Percentiles rank a stretch among this genome's conserved stretches.
phyloP scores from a whole-genome alignment of 176 grass and related monocot genomes.

The Guadua angustifolia region DNA sequence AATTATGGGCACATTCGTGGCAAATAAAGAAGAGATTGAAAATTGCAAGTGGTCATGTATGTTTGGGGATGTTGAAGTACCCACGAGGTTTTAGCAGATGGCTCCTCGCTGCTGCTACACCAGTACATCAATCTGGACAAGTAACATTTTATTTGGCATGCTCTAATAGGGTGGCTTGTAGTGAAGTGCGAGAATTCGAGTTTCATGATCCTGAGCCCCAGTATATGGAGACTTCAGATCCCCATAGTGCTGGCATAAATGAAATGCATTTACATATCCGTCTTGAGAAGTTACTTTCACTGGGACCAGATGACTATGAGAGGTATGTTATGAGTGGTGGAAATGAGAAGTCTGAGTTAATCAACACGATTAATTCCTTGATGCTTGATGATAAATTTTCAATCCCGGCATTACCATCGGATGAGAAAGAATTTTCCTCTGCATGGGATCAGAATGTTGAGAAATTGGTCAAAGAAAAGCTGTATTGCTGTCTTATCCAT shows the following conservation, averaged over 20 bases:
- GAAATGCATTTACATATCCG: conserved; percentile 92
- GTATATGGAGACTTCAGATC: conserved; percentile 65
- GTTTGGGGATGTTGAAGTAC: conserved; percentile 94
- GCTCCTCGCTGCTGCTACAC: conserved; percentile 77
- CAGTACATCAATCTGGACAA: conserved; percentile 70
- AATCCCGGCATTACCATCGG: conserved; percentile 25
- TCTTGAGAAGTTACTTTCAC: conserved; percentile 79
- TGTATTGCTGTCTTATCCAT: conserved; percentile 81
- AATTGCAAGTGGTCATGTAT: conserved; percentile 96
- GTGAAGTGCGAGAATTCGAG: conserved; percentile 96
- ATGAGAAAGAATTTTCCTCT: conserved; percentile 53
- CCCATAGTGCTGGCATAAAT: conserved; percentile 55
- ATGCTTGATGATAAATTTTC: conserved; percentile 78
- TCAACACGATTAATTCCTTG: conserved; percentile 73
- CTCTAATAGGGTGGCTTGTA: conserved; percentile 93
- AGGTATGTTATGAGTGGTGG: conserved; percentile 51
- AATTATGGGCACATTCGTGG: conserved; percentile 93
- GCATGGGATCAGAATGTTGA: conserved; percentile 65
- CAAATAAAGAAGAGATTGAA: conserved; percentile 79
- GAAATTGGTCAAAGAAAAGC: conserved; percentile 81
- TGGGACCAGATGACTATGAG: conserved; percentile 63
- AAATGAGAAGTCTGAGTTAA: conserved; percentile 63
- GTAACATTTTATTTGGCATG: conserved; percentile 95
- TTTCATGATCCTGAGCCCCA: conserved; percentile 58
- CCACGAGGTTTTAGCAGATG: conserved; percentile 80